phyloP scores from a whole-genome alignment of 2,329 filamentous ascomycete genomes.

The Alternaria triticimaculans region DNA sequence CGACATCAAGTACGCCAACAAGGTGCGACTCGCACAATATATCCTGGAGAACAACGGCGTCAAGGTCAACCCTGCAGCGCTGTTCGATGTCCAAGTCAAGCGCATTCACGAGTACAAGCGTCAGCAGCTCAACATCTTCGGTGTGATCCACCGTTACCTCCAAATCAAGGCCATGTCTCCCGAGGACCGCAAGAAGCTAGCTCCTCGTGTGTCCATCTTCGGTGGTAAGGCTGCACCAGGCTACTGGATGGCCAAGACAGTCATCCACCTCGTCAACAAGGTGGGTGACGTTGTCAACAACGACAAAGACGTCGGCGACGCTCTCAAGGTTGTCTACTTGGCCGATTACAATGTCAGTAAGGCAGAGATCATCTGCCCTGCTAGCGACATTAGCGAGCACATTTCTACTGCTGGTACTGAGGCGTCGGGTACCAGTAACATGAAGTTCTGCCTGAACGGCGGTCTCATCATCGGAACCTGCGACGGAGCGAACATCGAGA shows the following conservation, averaged over 20 bases:
- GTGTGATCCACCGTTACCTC: constrained; percentile 93
- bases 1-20: constrained; percentile 96
- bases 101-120: constrained; percentile 99
- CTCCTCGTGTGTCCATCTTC: constrained; percentile 92
- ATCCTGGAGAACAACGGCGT: constrained; percentile 84
- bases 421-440: constrained; percentile 88
- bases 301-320: constrained; percentile 87
- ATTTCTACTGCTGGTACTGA: constrained; percentile 98
- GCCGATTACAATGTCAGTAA: constrained; percentile 99
- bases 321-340: constrained; percentile 95
- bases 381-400: constrained; percentile 96
- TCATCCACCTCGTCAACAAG: constrained; percentile 94
- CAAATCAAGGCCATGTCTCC: constrained; percentile 83
- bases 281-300: constrained; percentile 91
- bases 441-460: constrained; percentile 99
- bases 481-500: constrained; percentile 97
- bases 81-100: constrained; percentile 99
- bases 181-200: constrained; percentile 84
- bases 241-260: constrained; percentile 99
- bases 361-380: constrained; percentile 93
- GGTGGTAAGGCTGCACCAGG: constrained; percentile 97
- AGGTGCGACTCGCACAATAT: constrained; percentile 87
- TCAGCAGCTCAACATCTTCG: constrained; percentile 98
- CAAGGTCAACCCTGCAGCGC: constrained; percentile 81
- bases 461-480: constrained; percentile 97